A percentile compares a stretch with the other conserved stretches of the same genome.
Evolutionary conservation across 2,329 filamentous ascomycete species (phyloP).

Genomic region (Epichloe typhina): DNA sequence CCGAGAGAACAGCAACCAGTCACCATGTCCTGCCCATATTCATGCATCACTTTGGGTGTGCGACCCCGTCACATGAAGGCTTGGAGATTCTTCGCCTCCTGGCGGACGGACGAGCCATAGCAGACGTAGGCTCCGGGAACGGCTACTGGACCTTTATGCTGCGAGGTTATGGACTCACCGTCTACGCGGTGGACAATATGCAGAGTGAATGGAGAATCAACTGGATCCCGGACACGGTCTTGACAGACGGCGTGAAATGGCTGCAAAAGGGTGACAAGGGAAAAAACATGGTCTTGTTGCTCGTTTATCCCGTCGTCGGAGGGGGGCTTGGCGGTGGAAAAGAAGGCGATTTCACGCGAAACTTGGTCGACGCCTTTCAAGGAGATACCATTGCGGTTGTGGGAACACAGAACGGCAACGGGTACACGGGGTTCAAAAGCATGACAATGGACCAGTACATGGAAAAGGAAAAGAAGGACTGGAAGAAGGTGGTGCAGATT

Average conservation of each 20-base stretch:
- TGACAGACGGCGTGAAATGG: slow-evolving; percentile 46
- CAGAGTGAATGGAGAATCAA: slow-evolving; percentile 53
- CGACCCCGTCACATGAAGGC: slow-evolving; percentile 53
- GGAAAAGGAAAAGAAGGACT: slow-evolving; percentile 39
- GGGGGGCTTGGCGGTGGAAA: slow-evolving; percentile 45
- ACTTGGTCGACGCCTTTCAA: slow-evolving; percentile 45
- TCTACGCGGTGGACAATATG: slow-evolving; percentile 52
- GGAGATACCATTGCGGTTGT: slow-evolving; percentile 57
- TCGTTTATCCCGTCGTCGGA: slow-evolving; percentile 63
- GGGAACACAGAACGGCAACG: slow-evolving; percentile 61
- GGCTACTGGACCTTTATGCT: slow-evolving; percentile 68
- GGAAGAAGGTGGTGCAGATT: slow-evolving; percentile 49
- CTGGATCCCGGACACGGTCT: slow-evolving; percentile 56
- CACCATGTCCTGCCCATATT: slow-evolving; percentile 61
- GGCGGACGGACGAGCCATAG: slow-evolving; percentile 37
- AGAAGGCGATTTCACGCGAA: slow-evolving; percentile 50
- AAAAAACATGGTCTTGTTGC: slow-evolving; percentile 45
- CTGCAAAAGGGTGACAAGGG: slow-evolving; percentile 35
- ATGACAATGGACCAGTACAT: slow-evolving; percentile 56
- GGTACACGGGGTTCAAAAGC: slow-evolving; percentile 56
- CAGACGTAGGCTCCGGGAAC: slow-evolving; percentile 58
- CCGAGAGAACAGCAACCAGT: slow-evolving; percentile 37
- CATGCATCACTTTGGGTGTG: slow-evolving; percentile 70
- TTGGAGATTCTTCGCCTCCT: slow-evolving; percentile 46
- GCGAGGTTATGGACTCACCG: slow-evolving; percentile 39